Evolutionary conservation across 2,329 filamentous ascomycete species (phyloP), one percentile per base, ranked within the genome.

Genomic region (Penicillium verrucosum): DNA sequence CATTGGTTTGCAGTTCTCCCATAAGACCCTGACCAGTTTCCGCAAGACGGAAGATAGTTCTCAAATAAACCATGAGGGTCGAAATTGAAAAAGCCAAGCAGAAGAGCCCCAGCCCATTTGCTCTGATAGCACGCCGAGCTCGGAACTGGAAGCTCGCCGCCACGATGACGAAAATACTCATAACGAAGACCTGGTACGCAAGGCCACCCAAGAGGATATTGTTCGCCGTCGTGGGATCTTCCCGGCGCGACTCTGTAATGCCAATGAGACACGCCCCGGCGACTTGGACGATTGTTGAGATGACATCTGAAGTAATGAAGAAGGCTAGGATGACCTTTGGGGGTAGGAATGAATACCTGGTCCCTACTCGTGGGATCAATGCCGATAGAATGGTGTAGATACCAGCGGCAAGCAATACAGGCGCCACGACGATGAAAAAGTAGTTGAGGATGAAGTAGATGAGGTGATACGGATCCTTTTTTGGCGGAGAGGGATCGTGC

Each of bases 371-470:
- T 7, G 58, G 38, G 27, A 61, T 61, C 14, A 61, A 38, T 9
- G 51, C 58, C 1, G 60, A 61, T n/a, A 61, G 48, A 38, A 61
- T 53, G 7, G 60, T 60, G 18, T 60, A 60, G 18, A 60, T 47
- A 14, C 59, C 59, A 2, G 59, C 59, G 3, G 53, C 59, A 16
- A 60, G 49, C 12, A 60, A 57, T 6, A 60, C 59, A 16, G 59
- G 59, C 11, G 59, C 56, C 18, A 59, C 59, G 10, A 60, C 60
- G 32, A 61, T 58, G 37, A 61, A 61, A 42, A 61, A 61, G 32
- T 61, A 61, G 16, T 60, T 60, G 18, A 61, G 49, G 12, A 61
- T 51, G n/a, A 61, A 61, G 29, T 60, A 61, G 40, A 58, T 61
- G 25, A 61, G 54, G 16, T 54, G 44, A 23, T 61, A 61, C 0